A percentile compares a stretch with the other conserved stretches of the same genome.
Conservation (phyloP, 2,329 filamentous ascomycete species). For the Paecilomyces variotii region DNA sequence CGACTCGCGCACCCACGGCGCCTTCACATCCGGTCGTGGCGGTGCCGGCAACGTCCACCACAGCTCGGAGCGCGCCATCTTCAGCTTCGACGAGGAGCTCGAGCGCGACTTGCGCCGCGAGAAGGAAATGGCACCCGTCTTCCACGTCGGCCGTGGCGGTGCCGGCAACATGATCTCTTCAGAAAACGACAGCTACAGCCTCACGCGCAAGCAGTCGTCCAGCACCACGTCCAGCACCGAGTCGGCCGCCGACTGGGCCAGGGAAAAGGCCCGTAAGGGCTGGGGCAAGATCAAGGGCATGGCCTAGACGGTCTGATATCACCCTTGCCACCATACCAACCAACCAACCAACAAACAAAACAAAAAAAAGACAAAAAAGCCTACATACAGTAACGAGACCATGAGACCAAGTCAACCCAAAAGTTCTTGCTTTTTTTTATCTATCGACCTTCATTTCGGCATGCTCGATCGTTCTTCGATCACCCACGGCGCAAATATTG, state of each 20-base stretch:
- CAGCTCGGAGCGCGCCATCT: slow-evolving; percentile 48
- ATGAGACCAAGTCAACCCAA: slow-evolving; percentile 3
- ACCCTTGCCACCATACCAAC: neutral
- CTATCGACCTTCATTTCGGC: neutral
- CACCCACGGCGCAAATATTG: neutral
- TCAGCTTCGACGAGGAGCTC: slow-evolving; percentile 61
- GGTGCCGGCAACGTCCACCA: slow-evolving; percentile 42
- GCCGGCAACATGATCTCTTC: slow-evolving; percentile 45
- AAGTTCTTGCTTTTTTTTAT: slow-evolving; percentile 4
- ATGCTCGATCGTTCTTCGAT: neutral
- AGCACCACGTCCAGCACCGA: slow-evolving; percentile 28
- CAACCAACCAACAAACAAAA: neutral
- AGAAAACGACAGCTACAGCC: slow-evolving; percentile 14
- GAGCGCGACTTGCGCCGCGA: slow-evolving; percentile 47
- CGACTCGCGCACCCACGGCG: slow-evolving; percentile 32
- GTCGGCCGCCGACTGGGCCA: slow-evolving; percentile 26
- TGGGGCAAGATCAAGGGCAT: slow-evolving; percentile 33
- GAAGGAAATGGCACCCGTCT: slow-evolving; percentile 50
- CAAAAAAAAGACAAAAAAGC: no score
- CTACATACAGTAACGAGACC: neutral
- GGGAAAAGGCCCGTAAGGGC: slow-evolving; percentile 28
- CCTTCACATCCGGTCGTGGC: slow-evolving; percentile 44
- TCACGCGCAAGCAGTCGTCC: slow-evolving; percentile 29
- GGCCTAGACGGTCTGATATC: slow-evolving; percentile 15
- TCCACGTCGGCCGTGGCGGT: slow-evolving; percentile 56